phyloP scores from a whole-genome alignment of 108 stramenopile species.

The Skeletonema potamos region DNA sequence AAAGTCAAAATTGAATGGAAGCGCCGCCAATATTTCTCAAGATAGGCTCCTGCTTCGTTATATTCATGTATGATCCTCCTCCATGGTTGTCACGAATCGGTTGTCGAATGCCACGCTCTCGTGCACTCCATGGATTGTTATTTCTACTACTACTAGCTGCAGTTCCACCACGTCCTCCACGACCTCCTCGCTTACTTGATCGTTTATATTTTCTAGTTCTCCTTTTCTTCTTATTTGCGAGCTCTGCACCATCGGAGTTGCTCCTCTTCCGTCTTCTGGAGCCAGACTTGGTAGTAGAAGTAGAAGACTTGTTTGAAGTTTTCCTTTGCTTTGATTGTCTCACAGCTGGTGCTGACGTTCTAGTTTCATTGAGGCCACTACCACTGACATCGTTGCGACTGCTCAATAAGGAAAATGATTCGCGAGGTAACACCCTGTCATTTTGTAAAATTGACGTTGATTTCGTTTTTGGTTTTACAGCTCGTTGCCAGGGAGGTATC shows the following conservation, averaged over 20 bases:
- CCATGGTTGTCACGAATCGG: neutral
- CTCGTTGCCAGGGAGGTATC: conserved; percentile 11
- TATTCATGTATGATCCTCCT: conserved; percentile 11
- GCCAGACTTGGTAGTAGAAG: neutral
- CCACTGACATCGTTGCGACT: conserved; percentile 14
- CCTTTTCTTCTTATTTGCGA: conserved; percentile 1
- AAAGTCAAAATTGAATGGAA: conserved; percentile 22
- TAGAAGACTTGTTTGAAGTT: neutral
- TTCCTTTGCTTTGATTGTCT: neutral
- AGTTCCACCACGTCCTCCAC: conserved; percentile 4
- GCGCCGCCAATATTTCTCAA: conserved; percentile 14
- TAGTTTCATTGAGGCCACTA: neutral
- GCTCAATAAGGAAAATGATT: conserved; percentile 11
- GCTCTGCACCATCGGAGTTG: neutral
- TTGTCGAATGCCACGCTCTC: conserved; percentile 14
- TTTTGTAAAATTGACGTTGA: neutral
- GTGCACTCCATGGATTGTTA: conserved; percentile 10
- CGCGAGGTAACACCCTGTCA: neutral
- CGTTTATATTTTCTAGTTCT: neutral
- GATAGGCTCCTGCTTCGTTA: conserved; percentile 25
- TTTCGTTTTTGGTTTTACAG: neutral
- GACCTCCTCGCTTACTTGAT: conserved; percentile 2
- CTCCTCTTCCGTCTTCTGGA: conserved; percentile 1
- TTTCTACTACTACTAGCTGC: neutral
- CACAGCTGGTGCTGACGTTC: neutral